These are phyloP conservation scores for Amesomyces nigricolor DNA, from an alignment of 2,329 filamentous ascomycete species.

Conservation along the genomic window DNA sequence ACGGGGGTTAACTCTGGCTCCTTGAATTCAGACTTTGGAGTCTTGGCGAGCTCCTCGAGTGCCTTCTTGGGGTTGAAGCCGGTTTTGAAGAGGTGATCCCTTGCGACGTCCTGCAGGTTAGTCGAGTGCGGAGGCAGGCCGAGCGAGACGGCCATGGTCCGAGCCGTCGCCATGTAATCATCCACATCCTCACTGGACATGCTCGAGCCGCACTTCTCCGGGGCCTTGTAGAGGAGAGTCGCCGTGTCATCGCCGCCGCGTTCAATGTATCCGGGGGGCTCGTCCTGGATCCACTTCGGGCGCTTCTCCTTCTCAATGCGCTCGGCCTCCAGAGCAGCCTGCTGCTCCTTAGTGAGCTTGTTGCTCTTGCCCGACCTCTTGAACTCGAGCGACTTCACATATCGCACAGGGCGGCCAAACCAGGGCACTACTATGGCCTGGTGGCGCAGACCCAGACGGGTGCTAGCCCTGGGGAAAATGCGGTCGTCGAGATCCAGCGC, in stretches of 20 bases:
- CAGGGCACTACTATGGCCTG: slow-evolving; percentile 82
- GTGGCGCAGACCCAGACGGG: slow-evolving; percentile 82
- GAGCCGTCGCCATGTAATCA: slow-evolving; percentile 68
- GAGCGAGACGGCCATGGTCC: slow-evolving; percentile 57
- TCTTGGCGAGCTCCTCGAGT: slow-evolving; percentile 60
- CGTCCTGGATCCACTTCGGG: slow-evolving; percentile 90
- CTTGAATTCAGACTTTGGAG: slow-evolving; percentile 68
- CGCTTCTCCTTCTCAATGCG: slow-evolving; percentile 72
- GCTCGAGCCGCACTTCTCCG: slow-evolving; percentile 45
- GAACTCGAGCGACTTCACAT: slow-evolving; percentile 80
- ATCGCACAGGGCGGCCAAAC: slow-evolving; percentile 81
- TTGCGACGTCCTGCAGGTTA: slow-evolving; percentile 80
- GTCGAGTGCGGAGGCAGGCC: slow-evolving; percentile 72
- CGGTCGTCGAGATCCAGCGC: slow-evolving; percentile 95
- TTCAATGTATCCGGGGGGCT: slow-evolving; percentile 76
- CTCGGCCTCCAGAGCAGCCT: slow-evolving; percentile 75
- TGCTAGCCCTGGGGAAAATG: slow-evolving; percentile 93
- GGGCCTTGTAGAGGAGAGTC: slow-evolving; percentile 72
- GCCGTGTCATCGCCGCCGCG: slow-evolving; percentile 84
- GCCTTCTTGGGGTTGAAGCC: slow-evolving; percentile 68
- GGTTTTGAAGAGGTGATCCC: slow-evolving; percentile 65
- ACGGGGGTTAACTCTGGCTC: slow-evolving; percentile 74
- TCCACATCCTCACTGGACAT: slow-evolving; percentile 57
- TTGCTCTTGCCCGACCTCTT: slow-evolving; percentile 76
- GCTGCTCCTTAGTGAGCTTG: slow-evolving; percentile 72